Evolutionary conservation across 306 rosid genomes (phyloP), one percentile per base, ranked within the genome.

Genomic region (Prunus campanulata): DNA sequence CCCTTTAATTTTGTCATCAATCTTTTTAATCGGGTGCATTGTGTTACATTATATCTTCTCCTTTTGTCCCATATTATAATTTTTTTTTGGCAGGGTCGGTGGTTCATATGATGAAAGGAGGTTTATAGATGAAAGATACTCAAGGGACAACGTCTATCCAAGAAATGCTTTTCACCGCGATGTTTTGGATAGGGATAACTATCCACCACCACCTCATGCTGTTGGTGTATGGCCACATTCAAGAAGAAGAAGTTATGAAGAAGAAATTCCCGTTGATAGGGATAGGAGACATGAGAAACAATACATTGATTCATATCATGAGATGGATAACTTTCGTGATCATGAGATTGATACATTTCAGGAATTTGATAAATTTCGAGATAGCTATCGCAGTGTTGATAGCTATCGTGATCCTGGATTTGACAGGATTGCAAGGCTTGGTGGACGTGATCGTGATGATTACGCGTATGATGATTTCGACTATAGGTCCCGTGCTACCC

Each of bases 81-180:
- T 68, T 6, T 44, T 56, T 65, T 83, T 83, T 89, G 79, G 87
- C 90, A 92, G 98, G 92, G 88, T 82, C 65, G 87, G 97, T 71
- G 89, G 88, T 82, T 78, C 97, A 66, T 95, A 84, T 60, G 96
- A 92, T 71, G 98, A 89, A 48, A 91, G 97, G 74, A 82, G 93
- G 82, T 92, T 88, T 83, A 49, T 90, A 57, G 97, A 92, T 88
- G 98, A 92, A 76, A 85, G 97, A 70, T 95, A 88, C 81, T 80
- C 96, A 16, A 87, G 96, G 81, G 97, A 87, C 78, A 83, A 83
- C 32, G 29, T 79, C 70, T 90, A 88, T 82, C 90, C 91, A 70
- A 89, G 97, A 85, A 89, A 87, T 79, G 82, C 90, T 61, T 88
- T 87, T 77, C 96, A 76, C 66, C 92, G 77, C 72, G 97, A 95